Percentiles rank a stretch among this genome's conserved stretches.
phyloP scores from a whole-genome alignment of 148 eudicot genomes.

The Arbutus unedo region DNA sequence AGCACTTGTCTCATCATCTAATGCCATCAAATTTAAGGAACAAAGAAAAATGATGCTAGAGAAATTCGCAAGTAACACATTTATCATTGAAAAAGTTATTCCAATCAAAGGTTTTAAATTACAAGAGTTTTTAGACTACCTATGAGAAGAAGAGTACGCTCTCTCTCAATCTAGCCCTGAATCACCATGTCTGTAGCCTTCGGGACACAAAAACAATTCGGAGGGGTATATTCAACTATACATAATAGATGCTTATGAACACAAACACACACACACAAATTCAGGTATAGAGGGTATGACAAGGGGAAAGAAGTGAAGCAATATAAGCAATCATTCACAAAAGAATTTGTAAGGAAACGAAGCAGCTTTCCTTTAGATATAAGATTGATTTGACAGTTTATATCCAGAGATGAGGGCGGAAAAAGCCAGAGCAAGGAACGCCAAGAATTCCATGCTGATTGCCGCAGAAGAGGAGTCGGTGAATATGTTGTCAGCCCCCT shows the following conservation, averaged over 20 bases:
- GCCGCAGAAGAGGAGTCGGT: slow-evolving; percentile 77
- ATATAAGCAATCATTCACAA: neutral
- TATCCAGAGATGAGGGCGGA: slow-evolving; percentile 72
- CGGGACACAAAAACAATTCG: neutral
- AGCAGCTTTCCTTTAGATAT: slow-evolving; percentile 25
- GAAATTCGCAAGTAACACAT: neutral
- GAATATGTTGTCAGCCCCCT: slow-evolving; percentile 60
- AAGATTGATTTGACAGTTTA: slow-evolving; percentile 62
- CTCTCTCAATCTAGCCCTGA: neutral
- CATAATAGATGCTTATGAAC: neutral
- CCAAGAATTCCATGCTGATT: slow-evolving; percentile 78
- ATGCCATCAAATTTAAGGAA: neutral
- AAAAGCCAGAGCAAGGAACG: slow-evolving; percentile 52
- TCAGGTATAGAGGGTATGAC: neutral
- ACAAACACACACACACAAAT: neutral
- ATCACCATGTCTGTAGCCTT: neutral
- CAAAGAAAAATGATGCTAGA: neutral
- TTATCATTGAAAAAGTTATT: neutral
- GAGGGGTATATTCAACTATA: slow-evolving; percentile 2
- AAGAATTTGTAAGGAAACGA: neutral
- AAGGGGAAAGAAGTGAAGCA: neutral
- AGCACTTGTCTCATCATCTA: neutral
- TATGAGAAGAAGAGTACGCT: neutral
- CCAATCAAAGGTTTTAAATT: neutral
- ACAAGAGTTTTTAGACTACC: neutral